A percentile compares a stretch with the other conserved stretches of the same genome.
Conservation (phyloP, 169 alveolate species). For the Toxoplasma gondii region DNA sequence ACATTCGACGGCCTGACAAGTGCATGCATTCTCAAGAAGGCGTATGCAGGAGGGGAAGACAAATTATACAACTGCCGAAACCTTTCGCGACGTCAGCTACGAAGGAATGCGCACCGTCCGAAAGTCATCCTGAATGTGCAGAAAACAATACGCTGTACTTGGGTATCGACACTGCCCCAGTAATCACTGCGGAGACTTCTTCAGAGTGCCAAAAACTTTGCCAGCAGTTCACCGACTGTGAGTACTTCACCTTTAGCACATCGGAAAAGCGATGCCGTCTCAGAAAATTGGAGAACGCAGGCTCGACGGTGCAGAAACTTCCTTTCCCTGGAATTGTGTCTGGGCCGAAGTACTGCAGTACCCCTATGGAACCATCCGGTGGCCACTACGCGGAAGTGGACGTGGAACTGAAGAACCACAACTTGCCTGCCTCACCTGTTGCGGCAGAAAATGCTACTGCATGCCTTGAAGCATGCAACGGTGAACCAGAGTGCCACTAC, state of each 20-base stretch:
- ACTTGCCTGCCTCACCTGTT: not conserved
- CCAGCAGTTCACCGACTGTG: conserved; percentile 28
- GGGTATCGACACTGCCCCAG: not conserved
- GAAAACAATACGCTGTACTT: not conserved
- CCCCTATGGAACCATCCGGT: not conserved
- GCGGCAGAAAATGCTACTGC: not conserved
- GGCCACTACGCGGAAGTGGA: conserved; percentile 21
- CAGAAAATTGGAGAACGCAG: not conserved
- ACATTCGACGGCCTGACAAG: not conserved
- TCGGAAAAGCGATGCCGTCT: conserved; percentile 12
- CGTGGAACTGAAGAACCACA: conserved; percentile 5
- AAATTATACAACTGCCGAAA: not conserved
- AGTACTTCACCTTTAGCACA: not conserved
- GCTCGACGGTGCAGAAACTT: not conserved
- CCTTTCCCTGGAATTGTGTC: conserved; percentile 20
- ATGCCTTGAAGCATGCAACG: conserved; percentile 1
- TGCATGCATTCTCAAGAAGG: conserved; percentile 28
- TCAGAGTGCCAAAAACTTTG: conserved; percentile 50
- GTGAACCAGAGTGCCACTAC: not conserved
- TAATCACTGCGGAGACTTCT: conserved; percentile 10
- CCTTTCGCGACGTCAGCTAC: conserved; percentile 34
- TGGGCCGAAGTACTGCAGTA: conserved; percentile 15
- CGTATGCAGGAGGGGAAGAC: not conserved
- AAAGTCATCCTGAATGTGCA: conserved; percentile 8
- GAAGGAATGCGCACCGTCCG: not conserved